A percentile compares a stretch with the other conserved stretches of the same genome.
These are phyloP conservation scores for Pseudocercospora vitis DNA, from an alignment of 2,329 filamentous ascomycete genomes.

Conservation along the genomic window DNA sequence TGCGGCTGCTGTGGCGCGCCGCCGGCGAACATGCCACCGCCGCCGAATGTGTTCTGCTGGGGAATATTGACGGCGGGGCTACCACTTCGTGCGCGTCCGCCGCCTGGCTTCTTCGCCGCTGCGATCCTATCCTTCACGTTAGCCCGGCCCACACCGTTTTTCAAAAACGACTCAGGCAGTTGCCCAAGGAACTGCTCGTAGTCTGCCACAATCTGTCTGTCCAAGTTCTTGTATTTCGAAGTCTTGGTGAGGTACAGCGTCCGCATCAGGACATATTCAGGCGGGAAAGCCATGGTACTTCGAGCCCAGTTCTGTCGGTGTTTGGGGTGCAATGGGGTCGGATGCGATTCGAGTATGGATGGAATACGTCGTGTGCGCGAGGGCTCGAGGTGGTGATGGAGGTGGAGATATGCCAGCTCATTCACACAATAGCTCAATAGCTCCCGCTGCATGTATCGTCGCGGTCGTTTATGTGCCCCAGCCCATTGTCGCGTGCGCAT, in stretches of 20 bases:
- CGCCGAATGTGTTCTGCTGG: slow-evolving; percentile 3
- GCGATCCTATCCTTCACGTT: slow-evolving; percentile 22
- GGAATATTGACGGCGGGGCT: slow-evolving; percentile 17
- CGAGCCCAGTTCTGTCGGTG: no score
- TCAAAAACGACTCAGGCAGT: slow-evolving; percentile 3
- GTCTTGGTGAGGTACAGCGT: background rate
- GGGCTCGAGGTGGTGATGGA: background rate
- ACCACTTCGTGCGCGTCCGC: slow-evolving; percentile 19
- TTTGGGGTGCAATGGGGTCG: background rate
- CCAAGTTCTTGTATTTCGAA: background rate
- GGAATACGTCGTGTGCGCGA: background rate
- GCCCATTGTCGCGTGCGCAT: slow-evolving; percentile 11
- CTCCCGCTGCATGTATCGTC: slow-evolving; percentile 9
- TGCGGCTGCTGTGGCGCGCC: slow-evolving; percentile 13
- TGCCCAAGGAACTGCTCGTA: background rate
- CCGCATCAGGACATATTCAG: background rate
- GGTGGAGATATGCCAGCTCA: background rate
- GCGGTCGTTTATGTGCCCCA: background rate
- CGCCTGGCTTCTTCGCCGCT: slow-evolving; percentile 16
- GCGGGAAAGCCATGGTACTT: background rate
- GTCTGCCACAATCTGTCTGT: background rate
- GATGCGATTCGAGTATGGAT: background rate
- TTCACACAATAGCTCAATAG: slow-evolving; percentile 2
- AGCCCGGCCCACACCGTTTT: slow-evolving; percentile 6
- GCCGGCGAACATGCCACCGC: slow-evolving; percentile 7